Conservation (phyloP, 306 rosid genomes). For the Ormosia semicastrata region DNA sequence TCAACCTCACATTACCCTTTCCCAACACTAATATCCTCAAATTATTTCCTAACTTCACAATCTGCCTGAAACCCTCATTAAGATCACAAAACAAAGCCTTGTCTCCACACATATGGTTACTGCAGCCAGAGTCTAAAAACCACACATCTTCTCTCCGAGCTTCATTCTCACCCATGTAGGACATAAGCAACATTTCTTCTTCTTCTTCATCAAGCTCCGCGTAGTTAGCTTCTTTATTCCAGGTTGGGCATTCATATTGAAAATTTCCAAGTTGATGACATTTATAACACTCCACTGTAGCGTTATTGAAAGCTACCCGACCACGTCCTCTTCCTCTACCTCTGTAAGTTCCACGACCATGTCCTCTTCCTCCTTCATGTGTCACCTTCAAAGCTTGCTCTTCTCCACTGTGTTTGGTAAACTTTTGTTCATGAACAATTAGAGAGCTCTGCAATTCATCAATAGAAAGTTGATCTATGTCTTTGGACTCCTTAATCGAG, state of each 20-base stretch:
- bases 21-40: no score
- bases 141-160: background rate
- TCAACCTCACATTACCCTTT: no score
- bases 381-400: background rate
- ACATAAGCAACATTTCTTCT: background rate
- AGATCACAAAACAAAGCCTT: background rate
- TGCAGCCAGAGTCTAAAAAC: background rate
- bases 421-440: background rate
- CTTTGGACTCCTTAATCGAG: no score
- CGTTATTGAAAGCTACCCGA: background rate
- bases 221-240: background rate
- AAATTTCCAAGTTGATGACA: background rate
- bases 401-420: background rate
- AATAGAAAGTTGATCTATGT: no score
- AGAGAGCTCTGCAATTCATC: no score
- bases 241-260: background rate
- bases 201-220: background rate
- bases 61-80: background rate
- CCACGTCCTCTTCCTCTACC: background rate
- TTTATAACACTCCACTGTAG: background rate
- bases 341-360: no score
- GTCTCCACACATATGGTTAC: background rate
- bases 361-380: background rate
- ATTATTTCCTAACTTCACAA: background rate
- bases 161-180: background rate